Base-by-base conservation (phyloP, 345 rosid genomes). In the Triadica sebifera region DNA sequence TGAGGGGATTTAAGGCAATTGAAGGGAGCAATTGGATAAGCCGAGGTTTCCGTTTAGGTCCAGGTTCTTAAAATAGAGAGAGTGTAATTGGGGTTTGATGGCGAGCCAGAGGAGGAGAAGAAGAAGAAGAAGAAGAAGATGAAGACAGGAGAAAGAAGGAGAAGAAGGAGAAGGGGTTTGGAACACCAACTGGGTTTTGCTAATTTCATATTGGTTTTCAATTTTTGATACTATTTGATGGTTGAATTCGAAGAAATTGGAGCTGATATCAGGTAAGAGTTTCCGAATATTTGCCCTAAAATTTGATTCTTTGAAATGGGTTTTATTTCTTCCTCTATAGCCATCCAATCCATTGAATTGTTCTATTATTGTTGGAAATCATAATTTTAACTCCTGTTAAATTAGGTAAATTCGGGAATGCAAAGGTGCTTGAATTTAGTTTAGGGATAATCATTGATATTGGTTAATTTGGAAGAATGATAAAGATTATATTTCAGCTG, bases 1-100 rank as follows among this genome's bases (percentile, higher is more conserved):
- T 91, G 98, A 3, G 92, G 96, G 15, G 88, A 89, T 60, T 81
- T 80, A 65, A 70, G 72, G 89, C 99, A 95, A 69, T 91, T 84
- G 69, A 87, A 95, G 19, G 93, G 88, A 37, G 89, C 24, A 77
- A 88, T 75, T 43, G 80, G 76, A 10, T 60, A 86, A 64, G 77
- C 61, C 22, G 82, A 86, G 75, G 75, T 75, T 24, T 71, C 70
- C 43, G 84, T 41, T n/a, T 73, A 17, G 67, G 76, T 8, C 9
- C 81, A 34, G 24, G 80, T 38, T 24, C 50, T 9, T 74, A 71
- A 62, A 65, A 79, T 25, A 20, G 65, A 46, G 29, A 49, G 61
- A 8, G 67, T 34, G 7, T 79, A 45, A 73, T 37, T 74, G 56
- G 70, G 81, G 59, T 67, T 52, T 52, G 71, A 71, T 4, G 72